Conservation (phyloP, 106 monocot species). For the Apostasia ramifera region DNA sequence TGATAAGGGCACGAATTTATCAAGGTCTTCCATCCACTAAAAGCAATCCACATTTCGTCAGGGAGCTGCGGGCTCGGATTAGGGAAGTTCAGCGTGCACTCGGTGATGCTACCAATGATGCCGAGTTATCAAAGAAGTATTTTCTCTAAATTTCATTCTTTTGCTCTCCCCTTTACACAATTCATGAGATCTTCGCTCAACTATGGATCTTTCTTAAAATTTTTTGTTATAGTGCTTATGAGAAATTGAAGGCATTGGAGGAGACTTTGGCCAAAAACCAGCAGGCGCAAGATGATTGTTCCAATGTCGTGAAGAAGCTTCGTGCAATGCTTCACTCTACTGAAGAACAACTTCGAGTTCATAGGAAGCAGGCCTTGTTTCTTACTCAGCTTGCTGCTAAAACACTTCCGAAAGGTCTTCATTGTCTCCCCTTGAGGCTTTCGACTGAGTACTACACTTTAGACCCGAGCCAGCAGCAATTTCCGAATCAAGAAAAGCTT, state of each 20-base stretch:
- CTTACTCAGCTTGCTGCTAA: slow-evolving; percentile 82
- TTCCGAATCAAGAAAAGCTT: slow-evolving; percentile 56
- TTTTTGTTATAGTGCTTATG: slow-evolving; percentile 40
- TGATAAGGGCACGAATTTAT: slow-evolving; percentile 72
- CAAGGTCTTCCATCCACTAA: slow-evolving; percentile 47
- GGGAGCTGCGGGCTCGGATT: slow-evolving; percentile 59
- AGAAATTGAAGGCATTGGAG: slow-evolving; percentile 66
- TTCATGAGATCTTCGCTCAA: neutral
- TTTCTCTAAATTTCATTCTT: neutral
- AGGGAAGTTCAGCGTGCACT: slow-evolving; percentile 70
- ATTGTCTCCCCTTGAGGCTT: slow-evolving; percentile 73
- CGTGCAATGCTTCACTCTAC: slow-evolving; percentile 79
- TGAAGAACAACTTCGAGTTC: slow-evolving; percentile 59
- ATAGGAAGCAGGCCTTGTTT: slow-evolving; percentile 75
- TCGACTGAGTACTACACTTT: slow-evolving; percentile 55
- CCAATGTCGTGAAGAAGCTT: slow-evolving; percentile 59
- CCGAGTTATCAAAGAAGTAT: slow-evolving; percentile 77
- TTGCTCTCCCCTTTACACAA: neutral
- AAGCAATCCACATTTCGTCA: slow-evolving; percentile 59
- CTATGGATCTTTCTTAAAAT: neutral
- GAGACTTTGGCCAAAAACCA: slow-evolving; percentile 50
- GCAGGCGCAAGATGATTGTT: slow-evolving; percentile 69
- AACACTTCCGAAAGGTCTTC: slow-evolving; percentile 85
- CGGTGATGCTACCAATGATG: slow-evolving; percentile 82
- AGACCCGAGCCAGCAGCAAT: slow-evolving; percentile 28